Base-by-base conservation (phyloP, 495 filamentous ascomycete genomes). In the Barbatosphaeria neglecta region DNA sequence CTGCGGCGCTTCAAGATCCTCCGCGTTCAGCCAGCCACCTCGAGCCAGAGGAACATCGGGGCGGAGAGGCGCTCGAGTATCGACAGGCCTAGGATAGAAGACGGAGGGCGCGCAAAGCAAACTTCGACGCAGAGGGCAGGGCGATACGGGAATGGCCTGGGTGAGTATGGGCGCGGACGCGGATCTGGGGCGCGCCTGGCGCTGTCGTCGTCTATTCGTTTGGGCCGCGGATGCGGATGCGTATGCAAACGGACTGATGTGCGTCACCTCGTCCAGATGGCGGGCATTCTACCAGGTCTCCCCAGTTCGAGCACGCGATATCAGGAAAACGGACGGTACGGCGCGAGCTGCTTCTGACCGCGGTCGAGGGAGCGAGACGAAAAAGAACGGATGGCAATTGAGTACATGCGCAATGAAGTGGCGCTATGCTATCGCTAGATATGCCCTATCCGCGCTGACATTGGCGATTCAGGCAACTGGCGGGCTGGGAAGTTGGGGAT, bases 1-100 rank as follows among this genome's bases (percentile, higher is more conserved):
- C n/a, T n/a, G n/a, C n/a, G n/a, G 20, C 22, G 39, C 39, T 45
- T 45, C 23, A 27, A 31, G n/a, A 45, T n/a, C 43, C 43, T 33
- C 33, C 43, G 22, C 43, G n/a, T 19, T 24, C 25, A 45, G 33
- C 25, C 43, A 28, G 9, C 9, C 10, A n/a, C n/a, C n/a, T n/a
- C 31, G 16, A n/a, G 13, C 13, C 13, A n/a, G 13, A 15, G 31
- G 6, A 35, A 5, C 31, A 35, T 35, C 31, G 31, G 31, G 31
- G 13, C 31, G 31, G 13, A 16, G 6, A 4, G 31, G 11, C 5
- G 31, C 31, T 35, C 31, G 31, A 35, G 13, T n/a, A n/a, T n/a
- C n/a, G n/a, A n/a, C n/a, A n/a, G n/a, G n/a, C n/a, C n/a, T n/a
- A n/a, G n/a, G n/a, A n/a, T n/a, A n/a, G n/a, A n/a, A n/a, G n/a